Base-by-base conservation (phyloP, 164 flowering plant species). In the Vitis rupestris region DNA sequence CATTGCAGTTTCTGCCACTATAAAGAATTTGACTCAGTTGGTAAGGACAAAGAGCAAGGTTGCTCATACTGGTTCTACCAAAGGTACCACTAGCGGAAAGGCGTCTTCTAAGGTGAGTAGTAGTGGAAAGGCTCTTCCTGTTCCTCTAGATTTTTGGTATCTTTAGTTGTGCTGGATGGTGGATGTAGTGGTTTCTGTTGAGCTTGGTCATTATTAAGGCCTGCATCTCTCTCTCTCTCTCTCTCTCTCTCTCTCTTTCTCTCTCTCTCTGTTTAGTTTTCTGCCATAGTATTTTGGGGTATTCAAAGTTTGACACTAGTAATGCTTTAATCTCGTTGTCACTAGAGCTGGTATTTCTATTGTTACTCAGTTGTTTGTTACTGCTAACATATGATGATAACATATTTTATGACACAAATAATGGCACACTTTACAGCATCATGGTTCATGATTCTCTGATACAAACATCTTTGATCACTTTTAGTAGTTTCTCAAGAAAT, bases 1-100 rank as follows among this genome's bases (percentile, higher is more conserved):
- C 29, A 85, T 95, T 86, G 97, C 98, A 68, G 97, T 91, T 76
- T 96, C 99, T 81, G 93, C 97, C 50, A 89, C 98, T n/a, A 59
- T 93, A 61, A 93, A 92, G 83, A 96, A 93, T 78, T 78, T 96
- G 78, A 91, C 97, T 61, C 75, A 67, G 48, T 68, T 93, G 77
- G 58, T 88, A 17, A 81, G 97, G 69, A 67, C 84, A 8, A 91
- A 88, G 74, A 78, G 63, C 74, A 93, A 91, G 75, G 81, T 70
- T 80, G 58, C 75, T 57, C 82, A 74, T 54, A 64, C 79, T 55
- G 78, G 83, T 67, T 83, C 90, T 64, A 64, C 72, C 82, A 90
- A 85, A 79, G 85, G 86, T 72, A 51, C 76, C 52, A 68, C 69
- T 50, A 78, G 83, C 49, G 44, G 73, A 30, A 88, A 90, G 80